phyloP scores from a whole-genome alignment of 1,284 basidiomycete species.

The Leccinum pachyderme region DNA sequence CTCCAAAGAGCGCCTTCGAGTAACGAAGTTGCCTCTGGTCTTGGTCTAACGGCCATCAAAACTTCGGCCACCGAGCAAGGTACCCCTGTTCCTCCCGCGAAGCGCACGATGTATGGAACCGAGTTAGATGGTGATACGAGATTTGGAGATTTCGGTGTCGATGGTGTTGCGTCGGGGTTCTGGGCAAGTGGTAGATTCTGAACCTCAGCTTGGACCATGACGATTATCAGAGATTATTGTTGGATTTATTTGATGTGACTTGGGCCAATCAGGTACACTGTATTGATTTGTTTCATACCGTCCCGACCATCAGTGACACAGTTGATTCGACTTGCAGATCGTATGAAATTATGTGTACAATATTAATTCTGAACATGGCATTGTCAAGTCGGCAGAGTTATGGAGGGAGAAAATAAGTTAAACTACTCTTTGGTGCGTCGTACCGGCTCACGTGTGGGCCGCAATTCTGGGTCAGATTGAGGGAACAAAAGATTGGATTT shows the following conservation, averaged over 20 bases:
- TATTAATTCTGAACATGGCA: constrained; percentile 15
- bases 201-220: constrained; percentile 22
- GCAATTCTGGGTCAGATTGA: constrained; percentile 39
- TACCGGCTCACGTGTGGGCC: neutral
- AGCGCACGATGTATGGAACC: constrained; percentile 77
- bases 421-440: neutral
- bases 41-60: constrained; percentile 37
- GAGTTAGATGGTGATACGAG: constrained; percentile 71
- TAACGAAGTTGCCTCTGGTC: constrained; percentile 38
- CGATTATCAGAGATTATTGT: constrained; percentile 4
- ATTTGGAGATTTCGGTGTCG: constrained; percentile 78
- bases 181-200: constrained; percentile 51
- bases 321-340: constrained; percentile 3
- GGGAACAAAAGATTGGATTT: constrained; percentile 67
- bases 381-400: neutral
- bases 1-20: constrained; percentile 34
- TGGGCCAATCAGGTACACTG: constrained; percentile 11
- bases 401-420: neutral
- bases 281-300: constrained; percentile 4
- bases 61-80: constrained; percentile 31
- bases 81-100: constrained; percentile 38
- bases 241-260: constrained; percentile 7
- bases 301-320: neutral
- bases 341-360: constrained; percentile 21
- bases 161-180: constrained; percentile 67